phyloP scores from a whole-genome alignment of 2,329 filamentous ascomycete species.

The Colletotrichum magnum region DNA sequence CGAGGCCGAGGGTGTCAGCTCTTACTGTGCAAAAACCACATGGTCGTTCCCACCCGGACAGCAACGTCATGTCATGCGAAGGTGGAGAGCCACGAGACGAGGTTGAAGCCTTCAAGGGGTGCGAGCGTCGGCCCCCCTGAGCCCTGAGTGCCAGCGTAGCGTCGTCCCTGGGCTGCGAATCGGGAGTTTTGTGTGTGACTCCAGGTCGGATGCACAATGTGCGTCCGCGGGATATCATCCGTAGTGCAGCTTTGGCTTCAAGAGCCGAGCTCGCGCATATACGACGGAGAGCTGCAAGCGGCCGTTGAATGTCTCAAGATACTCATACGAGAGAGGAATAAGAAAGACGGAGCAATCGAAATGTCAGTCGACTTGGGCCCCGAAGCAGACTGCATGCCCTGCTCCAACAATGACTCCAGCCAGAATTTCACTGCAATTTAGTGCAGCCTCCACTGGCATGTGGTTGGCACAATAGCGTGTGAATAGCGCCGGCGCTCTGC shows the following conservation, averaged over 20 bases:
- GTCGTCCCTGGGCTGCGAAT: background rate
- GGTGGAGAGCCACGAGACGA: slow-evolving; percentile 22
- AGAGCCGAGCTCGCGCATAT: slow-evolving; percentile 21
- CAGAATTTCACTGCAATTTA: slow-evolving; percentile 14
- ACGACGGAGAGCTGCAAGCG: background rate
- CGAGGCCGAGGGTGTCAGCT: background rate
- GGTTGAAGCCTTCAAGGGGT: slow-evolving; percentile 4
- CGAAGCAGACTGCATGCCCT: background rate
- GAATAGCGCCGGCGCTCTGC: slow-evolving; percentile 7
- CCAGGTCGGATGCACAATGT: background rate
- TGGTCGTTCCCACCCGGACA: slow-evolving; percentile 11
- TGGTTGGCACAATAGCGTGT: background rate
- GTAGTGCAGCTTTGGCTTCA: slow-evolving; percentile 9
- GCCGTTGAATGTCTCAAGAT: no score
- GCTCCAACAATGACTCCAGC: background rate
- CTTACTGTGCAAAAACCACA: background rate
- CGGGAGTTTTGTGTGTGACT: slow-evolving; percentile 1
- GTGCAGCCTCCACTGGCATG: no score
- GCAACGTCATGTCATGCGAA: slow-evolving; percentile 22
- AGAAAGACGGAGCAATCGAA: background rate
- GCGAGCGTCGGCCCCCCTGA: background rate
- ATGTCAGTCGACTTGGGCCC: background rate
- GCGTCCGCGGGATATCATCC: background rate
- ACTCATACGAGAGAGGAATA: background rate
- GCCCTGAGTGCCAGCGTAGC: background rate